phyloP scores from a whole-genome alignment of 257 asterid species.

The Prunella vulgaris region DNA sequence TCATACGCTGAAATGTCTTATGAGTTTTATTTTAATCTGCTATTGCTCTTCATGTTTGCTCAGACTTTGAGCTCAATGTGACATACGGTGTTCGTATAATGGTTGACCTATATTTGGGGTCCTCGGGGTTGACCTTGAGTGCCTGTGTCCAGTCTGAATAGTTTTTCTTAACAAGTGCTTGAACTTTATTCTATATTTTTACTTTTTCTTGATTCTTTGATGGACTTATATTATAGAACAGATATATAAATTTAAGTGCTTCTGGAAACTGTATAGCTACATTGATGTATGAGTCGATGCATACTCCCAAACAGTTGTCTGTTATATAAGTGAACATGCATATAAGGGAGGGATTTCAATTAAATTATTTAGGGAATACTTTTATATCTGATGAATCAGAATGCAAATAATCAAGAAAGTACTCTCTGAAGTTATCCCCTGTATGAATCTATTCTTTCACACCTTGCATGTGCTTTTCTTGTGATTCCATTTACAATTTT shows the following conservation, averaged over 20 bases:
- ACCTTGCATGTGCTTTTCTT: neutral
- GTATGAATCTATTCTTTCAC: neutral
- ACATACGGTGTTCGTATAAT: neutral
- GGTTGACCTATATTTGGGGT: neutral
- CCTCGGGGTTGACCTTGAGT: neutral
- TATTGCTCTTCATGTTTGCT: slow-evolving; percentile 14
- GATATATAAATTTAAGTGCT: neutral
- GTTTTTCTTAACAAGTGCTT: neutral
- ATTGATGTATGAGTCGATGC: neutral
- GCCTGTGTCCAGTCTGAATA: neutral
- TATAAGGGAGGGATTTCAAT: neutral
- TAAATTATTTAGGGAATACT: neutral
- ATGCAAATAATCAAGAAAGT: neutral
- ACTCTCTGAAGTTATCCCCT: neutral
- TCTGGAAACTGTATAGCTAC: neutral
- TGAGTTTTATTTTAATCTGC: neutral
- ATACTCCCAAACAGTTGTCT: neutral
- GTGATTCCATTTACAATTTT: neutral
- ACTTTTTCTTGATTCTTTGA: neutral
- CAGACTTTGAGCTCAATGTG: neutral
- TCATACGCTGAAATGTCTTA: neutral
- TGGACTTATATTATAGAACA: neutral
- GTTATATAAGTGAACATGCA: neutral
- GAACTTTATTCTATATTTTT: neutral
- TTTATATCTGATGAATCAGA: neutral